Conservation (phyloP, 176 grass and related monocot species). For the Avena eriantha region DNA sequence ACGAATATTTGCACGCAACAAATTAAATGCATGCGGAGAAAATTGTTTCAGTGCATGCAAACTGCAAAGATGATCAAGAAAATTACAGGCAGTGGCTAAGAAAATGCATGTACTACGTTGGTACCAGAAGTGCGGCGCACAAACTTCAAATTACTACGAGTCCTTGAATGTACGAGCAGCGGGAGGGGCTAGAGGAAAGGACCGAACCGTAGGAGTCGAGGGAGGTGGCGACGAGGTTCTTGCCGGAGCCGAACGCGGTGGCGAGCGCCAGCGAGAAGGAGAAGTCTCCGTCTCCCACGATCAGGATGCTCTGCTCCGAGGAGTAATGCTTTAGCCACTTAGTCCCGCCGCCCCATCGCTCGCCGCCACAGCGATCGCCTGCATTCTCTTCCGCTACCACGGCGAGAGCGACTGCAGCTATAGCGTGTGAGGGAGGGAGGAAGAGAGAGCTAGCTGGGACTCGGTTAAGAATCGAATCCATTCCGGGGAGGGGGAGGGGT, state of each 20-base stretch:
- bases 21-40: not conserved
- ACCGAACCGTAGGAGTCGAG: constrained; percentile 34
- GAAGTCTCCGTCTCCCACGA: constrained; percentile 65
- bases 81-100: not conserved
- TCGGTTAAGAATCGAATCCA: no score
- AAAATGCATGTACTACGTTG: not conserved
- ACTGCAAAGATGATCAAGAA: not conserved
- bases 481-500: not conserved
- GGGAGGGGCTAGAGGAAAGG: not conserved
- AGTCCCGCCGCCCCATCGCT: not conserved
- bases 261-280: constrained; percentile 70
- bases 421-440: not conserved
- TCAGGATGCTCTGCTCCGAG: constrained; percentile 52
- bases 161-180: not conserved
- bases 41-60: not conserved
- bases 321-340: constrained; percentile 42
- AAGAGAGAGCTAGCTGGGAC: no score
- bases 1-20: not conserved
- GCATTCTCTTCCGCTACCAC: not conserved
- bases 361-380: not conserved
- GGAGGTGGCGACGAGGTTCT: constrained; percentile 61
- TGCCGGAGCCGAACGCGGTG: constrained; percentile 58
- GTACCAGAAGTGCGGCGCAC: not conserved
- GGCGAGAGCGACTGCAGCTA: not conserved
- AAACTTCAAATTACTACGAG: not conserved